Evolutionary conservation across 192 early-diverging fungal genomes (phyloP).

Genomic region (Podila minutissima): DNA sequence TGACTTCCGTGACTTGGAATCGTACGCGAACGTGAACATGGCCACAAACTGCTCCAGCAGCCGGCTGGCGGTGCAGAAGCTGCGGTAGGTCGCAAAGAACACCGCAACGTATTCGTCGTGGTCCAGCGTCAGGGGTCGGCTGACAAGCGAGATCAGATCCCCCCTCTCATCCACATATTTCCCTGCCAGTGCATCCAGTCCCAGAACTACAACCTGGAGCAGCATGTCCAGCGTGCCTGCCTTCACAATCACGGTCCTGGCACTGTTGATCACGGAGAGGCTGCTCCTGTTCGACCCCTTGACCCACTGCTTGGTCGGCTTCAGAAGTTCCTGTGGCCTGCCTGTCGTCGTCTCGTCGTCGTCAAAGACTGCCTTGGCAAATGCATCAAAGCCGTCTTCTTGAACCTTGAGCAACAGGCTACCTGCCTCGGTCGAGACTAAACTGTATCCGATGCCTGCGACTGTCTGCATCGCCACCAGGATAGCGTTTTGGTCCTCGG

Average conservation of each 20-base stretch:
- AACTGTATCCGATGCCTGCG: conserved; percentile 36
- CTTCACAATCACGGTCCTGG: conserved; percentile 67
- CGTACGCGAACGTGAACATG: conserved; percentile 51
- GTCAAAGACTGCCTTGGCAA: conserved; percentile 16
- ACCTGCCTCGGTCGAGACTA: conserved; percentile 40
- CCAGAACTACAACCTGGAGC: conserved; percentile 68
- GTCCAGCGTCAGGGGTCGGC: conserved; percentile 47
- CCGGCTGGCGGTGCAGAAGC: conserved; percentile 58
- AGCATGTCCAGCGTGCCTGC: conserved; percentile 67
- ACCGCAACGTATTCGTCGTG: conserved; percentile 55
- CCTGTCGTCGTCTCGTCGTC: conserved; percentile 10
- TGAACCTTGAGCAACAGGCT: conserved; percentile 56
- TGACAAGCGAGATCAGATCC: conserved; percentile 24
- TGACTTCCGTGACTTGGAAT: conserved; percentile 1
- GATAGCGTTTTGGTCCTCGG: conserved; percentile 12
- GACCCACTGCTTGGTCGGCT: background rate
- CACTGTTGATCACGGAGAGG: conserved; percentile 12
- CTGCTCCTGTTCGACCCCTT: conserved; percentile 19
- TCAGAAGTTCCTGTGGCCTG: background rate
- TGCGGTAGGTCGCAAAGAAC: conserved; percentile 75
- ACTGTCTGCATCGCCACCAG: conserved; percentile 43
- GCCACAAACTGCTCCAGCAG: conserved; percentile 54
- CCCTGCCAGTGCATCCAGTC: conserved; percentile 54
- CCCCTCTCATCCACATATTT: conserved; percentile 60
- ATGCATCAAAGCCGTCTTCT: conserved; percentile 53